A percentile compares a stretch with the other conserved stretches of the same genome.
These are phyloP conservation scores for Rhizoctonia solani DNA, from an alignment of 1,284 basidiomycete species.

Conservation along the genomic window DNA sequence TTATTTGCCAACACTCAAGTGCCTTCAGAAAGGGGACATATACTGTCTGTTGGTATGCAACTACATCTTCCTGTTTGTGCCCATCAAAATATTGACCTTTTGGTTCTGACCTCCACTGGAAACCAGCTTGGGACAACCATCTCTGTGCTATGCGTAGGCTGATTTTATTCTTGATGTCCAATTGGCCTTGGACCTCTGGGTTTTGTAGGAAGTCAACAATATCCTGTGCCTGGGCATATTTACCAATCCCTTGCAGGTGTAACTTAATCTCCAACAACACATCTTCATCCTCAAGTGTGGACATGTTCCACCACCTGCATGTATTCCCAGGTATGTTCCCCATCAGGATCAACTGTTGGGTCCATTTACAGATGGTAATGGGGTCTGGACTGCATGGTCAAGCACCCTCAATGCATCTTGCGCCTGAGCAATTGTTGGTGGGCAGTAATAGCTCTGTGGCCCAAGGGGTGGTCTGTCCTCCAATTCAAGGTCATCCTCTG, in stretches of 20 bases:
- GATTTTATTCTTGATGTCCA: neutral
- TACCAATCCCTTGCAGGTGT: neutral
- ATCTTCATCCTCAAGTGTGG: neutral
- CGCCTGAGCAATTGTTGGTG: no score
- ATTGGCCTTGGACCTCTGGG: neutral
- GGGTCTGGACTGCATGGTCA: no score
- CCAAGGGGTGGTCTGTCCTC: no score
- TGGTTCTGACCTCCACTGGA: neutral
- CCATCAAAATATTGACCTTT: conserved; percentile 48
- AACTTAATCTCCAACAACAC: neutral
- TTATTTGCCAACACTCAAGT: neutral
- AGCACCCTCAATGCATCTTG: no score
- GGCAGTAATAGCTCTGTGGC: no score
- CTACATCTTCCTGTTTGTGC: conserved; percentile 46
- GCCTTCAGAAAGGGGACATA: conserved; percentile 40
- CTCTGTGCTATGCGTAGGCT: conserved; percentile 25
- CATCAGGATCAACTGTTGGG: neutral
- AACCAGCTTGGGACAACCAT: conserved; percentile 10
- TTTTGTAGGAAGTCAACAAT: conserved; percentile 20
- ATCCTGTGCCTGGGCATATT: neutral
- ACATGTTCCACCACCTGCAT: neutral
- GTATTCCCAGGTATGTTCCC: neutral
- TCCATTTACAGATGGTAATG: conserved; percentile 4
- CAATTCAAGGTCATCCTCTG: no score
- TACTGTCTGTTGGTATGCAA: conserved; percentile 42